Percentiles rank a stretch among this genome's conserved stretches.
phyloP scores from a whole-genome alignment of 2,329 filamentous ascomycete species.

The Graphium sp. region DNA sequence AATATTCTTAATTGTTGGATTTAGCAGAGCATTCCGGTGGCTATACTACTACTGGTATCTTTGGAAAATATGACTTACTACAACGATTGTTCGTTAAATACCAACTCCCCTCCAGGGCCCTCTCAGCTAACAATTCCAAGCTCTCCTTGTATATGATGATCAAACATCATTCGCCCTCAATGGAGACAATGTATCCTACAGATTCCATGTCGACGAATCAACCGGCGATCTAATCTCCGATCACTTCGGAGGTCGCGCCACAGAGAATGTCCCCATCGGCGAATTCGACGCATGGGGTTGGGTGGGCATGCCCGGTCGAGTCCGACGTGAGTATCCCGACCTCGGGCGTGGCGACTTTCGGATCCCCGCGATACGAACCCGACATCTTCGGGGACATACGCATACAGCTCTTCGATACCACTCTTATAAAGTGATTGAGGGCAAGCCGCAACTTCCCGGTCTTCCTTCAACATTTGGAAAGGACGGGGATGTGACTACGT shows the following conservation, averaged over 20 bases:
- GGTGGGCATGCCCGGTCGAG: conserved; percentile 29
- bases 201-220: conserved; percentile 41
- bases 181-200: conserved; percentile 39
- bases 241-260: conserved; percentile 40
- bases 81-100: not conserved
- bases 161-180: conserved; percentile 39
- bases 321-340: conserved; percentile 46
- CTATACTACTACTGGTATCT: too few relatives aligned
- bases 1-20: too few relatives aligned
- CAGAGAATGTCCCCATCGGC: conserved; percentile 29
- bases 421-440: conserved; percentile 33
- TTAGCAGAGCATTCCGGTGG: too few relatives aligned
- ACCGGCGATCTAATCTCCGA: conserved; percentile 41
- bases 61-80: too few relatives aligned
- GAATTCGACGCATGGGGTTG: conserved; percentile 26
- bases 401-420: conserved; percentile 41
- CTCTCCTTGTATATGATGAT: conserved; percentile 35
- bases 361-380: conserved; percentile 41
- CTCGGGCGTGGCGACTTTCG: conserved; percentile 47
- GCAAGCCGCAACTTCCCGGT: conserved; percentile 37
- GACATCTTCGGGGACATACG: conserved; percentile 39
- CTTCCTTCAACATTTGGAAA: conserved; percentile 42
- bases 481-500: conserved; percentile 37
- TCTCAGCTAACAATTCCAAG: not conserved
- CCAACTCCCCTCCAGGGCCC: not conserved